Percentiles rank a stretch among this genome's conserved stretches.
phyloP scores from a whole-genome alignment of 2,329 filamentous ascomycete species.

The Cercospora beticola region DNA sequence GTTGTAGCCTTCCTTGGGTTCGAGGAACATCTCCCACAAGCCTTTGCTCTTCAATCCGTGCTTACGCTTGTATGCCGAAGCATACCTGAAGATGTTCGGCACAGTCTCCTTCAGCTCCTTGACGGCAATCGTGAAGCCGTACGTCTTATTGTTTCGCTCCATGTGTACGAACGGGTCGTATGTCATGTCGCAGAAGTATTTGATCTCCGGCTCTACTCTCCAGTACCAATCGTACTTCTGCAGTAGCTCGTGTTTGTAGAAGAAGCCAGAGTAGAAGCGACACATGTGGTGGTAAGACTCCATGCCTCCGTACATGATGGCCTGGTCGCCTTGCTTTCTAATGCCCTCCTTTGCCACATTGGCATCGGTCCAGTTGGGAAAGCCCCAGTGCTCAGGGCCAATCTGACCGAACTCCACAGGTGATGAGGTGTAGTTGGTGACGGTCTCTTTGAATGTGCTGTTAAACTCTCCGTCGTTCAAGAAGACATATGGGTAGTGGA shows the following conservation, averaged over 20 bases:
- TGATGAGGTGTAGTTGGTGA: constrained; percentile 85
- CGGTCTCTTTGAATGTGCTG: constrained; percentile 82
- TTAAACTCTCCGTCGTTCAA: constrained; percentile 98
- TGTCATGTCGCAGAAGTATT: constrained; percentile 99
- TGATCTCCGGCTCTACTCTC: constrained; percentile 98
- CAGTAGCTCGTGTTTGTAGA: constrained; percentile 94
- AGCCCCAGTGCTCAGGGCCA: constrained; percentile 88
- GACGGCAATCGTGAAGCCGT: constrained; percentile 97
- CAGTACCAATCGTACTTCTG: constrained; percentile 99
- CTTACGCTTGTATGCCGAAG: constrained; percentile 92
- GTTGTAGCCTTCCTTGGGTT: constrained; percentile 65
- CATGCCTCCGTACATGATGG: constrained; percentile 99
- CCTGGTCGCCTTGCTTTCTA: constrained; percentile 90
- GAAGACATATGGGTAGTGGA: constrained; percentile 97
- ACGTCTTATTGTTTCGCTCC: constrained; percentile 93
- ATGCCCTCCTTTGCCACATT: constrained; percentile 95
- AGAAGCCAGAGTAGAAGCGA: constrained; percentile 98
- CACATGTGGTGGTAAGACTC: constrained; percentile 99
- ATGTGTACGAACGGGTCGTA: constrained; percentile 97
- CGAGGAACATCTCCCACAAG: constrained; percentile 98
- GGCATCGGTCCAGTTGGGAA: constrained; percentile 91
- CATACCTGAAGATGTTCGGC: constrained; percentile 97
- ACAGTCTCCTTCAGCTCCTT: constrained; percentile 98
- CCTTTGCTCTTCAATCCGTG: constrained; percentile 90
- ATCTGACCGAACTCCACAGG: constrained; percentile 93